Evolutionary conservation across 2,329 filamentous ascomycete species (phyloP).

Genomic region (Delphinella strobiligena): DNA sequence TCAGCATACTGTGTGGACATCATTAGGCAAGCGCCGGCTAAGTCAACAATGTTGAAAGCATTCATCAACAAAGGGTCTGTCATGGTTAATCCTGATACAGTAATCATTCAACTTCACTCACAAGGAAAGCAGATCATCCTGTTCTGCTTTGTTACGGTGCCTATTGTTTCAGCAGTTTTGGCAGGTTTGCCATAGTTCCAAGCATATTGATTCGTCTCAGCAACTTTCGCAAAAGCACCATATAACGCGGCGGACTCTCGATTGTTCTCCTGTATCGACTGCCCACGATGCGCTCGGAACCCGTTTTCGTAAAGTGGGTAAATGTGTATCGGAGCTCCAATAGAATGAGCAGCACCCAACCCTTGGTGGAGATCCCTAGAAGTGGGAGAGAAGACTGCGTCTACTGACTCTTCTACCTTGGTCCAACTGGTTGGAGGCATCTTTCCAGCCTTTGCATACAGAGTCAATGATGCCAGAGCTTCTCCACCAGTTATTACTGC

Average conservation of each 20-base stretch:
- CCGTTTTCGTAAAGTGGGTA: constrained; percentile 58
- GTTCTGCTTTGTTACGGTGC: constrained; percentile 43
- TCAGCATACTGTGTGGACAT: constrained; percentile 45
- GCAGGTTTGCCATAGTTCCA: constrained; percentile 44
- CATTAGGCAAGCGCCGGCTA: constrained; percentile 48
- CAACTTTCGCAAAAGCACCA: constrained; percentile 46
- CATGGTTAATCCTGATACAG: constrained; percentile 9
- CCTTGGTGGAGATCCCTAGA: constrained; percentile 28
- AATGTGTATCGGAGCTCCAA: constrained; percentile 53
- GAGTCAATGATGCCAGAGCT: constrained; percentile 46
- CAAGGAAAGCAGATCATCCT: constrained; percentile 59
- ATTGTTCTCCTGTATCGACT: constrained; percentile 44
- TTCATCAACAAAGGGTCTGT: constrained; percentile 58
- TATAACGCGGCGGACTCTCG: constrained; percentile 49
- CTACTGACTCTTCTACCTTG: constrained; percentile 32
- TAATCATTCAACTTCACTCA: constrained; percentile 22
- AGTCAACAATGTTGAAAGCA: constrained; percentile 57
- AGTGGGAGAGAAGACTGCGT: constrained; percentile 40
- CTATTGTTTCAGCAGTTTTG: constrained; percentile 40
- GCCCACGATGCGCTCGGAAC: constrained; percentile 44
- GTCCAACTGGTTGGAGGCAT: constrained; percentile 52
- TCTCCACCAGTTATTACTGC: constrained; percentile 53
- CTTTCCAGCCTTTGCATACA: constrained; percentile 39
- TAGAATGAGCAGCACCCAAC: constrained; percentile 42
- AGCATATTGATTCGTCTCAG: constrained; percentile 39